A percentile compares a stretch with the other conserved stretches of the same genome.
These are phyloP conservation scores for Allomyces arbusculus DNA, from an alignment of 192 early-diverging fungal genomes.

Conservation along the genomic window DNA sequence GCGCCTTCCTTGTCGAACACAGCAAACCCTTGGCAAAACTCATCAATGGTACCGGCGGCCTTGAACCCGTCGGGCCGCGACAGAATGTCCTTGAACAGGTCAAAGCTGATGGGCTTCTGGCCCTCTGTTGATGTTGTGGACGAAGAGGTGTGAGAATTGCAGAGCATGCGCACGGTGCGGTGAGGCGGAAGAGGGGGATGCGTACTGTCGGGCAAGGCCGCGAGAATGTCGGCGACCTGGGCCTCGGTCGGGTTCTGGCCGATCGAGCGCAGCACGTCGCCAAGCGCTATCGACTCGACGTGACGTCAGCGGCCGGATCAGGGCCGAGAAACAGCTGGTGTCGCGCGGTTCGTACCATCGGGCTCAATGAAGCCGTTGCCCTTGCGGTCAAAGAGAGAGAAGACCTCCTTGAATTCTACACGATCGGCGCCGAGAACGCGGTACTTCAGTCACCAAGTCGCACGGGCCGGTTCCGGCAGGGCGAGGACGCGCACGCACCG, in stretches of 20 bases:
- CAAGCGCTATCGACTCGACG: slow-evolving; percentile 15
- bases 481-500: no score
- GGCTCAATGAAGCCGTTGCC: slow-evolving; percentile 44
- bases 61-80: slow-evolving; percentile 51
- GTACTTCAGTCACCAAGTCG: no score
- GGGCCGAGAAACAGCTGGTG: no score
- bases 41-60: slow-evolving; percentile 46
- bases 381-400: slow-evolving; percentile 58
- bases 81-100: slow-evolving; percentile 46
- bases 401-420: slow-evolving; percentile 56
- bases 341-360: slow-evolving; percentile 7
- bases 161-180: background rate
- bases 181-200: background rate
- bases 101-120: slow-evolving; percentile 35
- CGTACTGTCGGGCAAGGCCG: slow-evolving; percentile 16
- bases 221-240: slow-evolving; percentile 42
- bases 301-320: no score
- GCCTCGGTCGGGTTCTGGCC: slow-evolving; percentile 61
- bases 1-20: slow-evolving; percentile 68
- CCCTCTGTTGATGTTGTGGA: background rate
- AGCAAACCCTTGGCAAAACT: slow-evolving; percentile 68
- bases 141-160: background rate
- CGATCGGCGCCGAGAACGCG: no score
- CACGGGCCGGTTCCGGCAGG: no score
- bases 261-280: slow-evolving; percentile 53